A percentile compares a stretch with the other conserved stretches of the same genome.
Evolutionary conservation across 169 alveolate species (phyloP).

Genomic region (Plasmodium knowlesi): DNA sequence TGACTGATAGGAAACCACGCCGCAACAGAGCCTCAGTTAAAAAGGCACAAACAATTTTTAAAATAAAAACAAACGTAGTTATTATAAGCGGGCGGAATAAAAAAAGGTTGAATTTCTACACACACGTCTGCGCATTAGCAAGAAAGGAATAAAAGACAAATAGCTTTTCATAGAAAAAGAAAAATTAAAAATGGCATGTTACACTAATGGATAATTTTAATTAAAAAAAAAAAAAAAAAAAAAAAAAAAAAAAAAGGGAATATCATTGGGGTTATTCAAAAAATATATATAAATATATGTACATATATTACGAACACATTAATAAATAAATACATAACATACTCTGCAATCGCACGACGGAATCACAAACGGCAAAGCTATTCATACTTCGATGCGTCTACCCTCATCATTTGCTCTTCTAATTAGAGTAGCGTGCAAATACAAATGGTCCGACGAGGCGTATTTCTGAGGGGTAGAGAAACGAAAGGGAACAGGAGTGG

Average conservation of each 20-base stretch:
- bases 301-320: neutral
- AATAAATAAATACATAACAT: neutral
- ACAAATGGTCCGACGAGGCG: constrained; percentile 58
- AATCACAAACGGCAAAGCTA: neutral
- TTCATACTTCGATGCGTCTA: neutral
- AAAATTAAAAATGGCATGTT: neutral
- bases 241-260: neutral
- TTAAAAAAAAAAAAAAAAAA: neutral
- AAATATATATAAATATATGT: neutral
- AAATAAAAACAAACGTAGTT: constrained; percentile 8
- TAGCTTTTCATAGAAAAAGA: neutral
- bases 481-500: neutral
- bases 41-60: constrained; percentile 8
- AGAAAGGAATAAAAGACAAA: neutral
- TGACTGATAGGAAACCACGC: neutral
- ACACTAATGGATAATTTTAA: neutral
- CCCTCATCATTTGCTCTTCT: constrained; percentile 20
- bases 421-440: constrained; percentile 67
- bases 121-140: neutral
- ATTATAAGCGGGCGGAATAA: neutral
- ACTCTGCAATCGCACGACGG: neutral
- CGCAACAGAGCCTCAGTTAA: neutral
- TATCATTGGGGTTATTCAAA: neutral
- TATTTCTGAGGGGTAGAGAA: constrained; percentile 34
- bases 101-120: neutral